Conservation (phyloP, 495 filamentous ascomycete species). For the Penicillium taxi region DNA sequence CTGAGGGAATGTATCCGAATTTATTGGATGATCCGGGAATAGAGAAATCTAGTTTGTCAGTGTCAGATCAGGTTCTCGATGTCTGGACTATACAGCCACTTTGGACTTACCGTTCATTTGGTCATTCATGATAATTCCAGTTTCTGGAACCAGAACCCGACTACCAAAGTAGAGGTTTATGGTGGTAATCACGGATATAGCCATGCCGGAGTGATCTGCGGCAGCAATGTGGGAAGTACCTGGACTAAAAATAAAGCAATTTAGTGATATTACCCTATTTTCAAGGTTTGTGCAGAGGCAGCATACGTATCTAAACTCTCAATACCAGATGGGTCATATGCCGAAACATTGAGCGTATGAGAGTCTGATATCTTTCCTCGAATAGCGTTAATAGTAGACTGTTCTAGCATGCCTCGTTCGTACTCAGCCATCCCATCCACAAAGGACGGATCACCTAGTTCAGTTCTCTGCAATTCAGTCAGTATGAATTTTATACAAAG, state of each 20-base stretch:
- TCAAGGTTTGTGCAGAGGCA: no score
- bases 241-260: no score
- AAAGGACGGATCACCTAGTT: constrained; percentile 74
- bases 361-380: constrained; percentile 62
- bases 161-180: constrained; percentile 82
- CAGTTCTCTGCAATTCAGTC: constrained; percentile 35
- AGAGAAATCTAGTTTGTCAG: constrained; percentile 49
- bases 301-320: constrained; percentile 53
- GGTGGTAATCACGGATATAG: constrained; percentile 69
- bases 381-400: constrained; percentile 47
- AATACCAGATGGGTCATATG: constrained; percentile 61
- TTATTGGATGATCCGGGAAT: constrained; percentile 66
- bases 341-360: constrained; percentile 55
- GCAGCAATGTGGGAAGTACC: constrained; percentile 72
- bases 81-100: no score
- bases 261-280: no score
- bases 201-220: constrained; percentile 59
- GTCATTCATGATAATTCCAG: constrained; percentile 82
- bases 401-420: constrained; percentile 57
- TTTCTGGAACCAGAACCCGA: constrained; percentile 69
- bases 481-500: not conserved
- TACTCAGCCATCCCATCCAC: constrained; percentile 54
- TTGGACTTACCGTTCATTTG: constrained; percentile 76
- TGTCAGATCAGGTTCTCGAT: not conserved
- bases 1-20: constrained; percentile 75